phyloP scores from a whole-genome alignment of 164 flowering plant genomes.

The Vitis vinifera region DNA sequence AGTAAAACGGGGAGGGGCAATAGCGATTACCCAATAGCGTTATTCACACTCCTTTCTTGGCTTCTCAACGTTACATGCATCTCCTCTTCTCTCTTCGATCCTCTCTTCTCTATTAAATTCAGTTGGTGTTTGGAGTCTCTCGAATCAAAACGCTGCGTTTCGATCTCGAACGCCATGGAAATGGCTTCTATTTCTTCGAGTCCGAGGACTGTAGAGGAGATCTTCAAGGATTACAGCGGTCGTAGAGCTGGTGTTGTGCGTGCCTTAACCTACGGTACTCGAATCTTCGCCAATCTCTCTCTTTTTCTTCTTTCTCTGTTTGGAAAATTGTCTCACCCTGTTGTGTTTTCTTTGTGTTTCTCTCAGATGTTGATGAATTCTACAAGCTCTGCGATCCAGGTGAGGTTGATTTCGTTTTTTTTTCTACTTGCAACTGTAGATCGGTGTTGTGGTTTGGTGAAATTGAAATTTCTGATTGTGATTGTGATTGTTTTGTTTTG shows the following conservation, averaged over 20 bases:
- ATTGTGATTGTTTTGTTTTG: not conserved
- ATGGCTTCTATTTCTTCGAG: constrained; percentile 67
- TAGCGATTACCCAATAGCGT: no score
- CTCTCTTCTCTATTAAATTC: not conserved
- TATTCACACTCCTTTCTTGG: no score
- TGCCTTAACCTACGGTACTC: constrained; percentile 68
- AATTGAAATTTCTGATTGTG: not conserved
- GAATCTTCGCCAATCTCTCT: not conserved
- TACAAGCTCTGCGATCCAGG: constrained; percentile 93
- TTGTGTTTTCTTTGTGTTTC: constrained; percentile 13
- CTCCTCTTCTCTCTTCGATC: not conserved
- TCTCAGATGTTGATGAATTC: constrained; percentile 87
- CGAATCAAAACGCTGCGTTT: not conserved
- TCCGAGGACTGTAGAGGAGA: constrained; percentile 84
- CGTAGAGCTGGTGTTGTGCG: constrained; percentile 71
- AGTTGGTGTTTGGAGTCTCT: not conserved
- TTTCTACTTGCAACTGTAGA: constrained; percentile 1
- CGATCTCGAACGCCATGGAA: constrained; percentile 34
- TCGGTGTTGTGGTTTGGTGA: not conserved
- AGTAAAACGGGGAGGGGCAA: no score
- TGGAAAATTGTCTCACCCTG: constrained; percentile 1
- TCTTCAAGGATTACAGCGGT: constrained; percentile 78
- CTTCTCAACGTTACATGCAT: no score
- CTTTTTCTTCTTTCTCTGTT: not conserved
- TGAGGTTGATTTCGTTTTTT: constrained; percentile 14